Evolutionary conservation across 2,329 filamentous ascomycete species (phyloP), one percentile per base, ranked within the genome.

Genomic region (Neonectria coccinea): DNA sequence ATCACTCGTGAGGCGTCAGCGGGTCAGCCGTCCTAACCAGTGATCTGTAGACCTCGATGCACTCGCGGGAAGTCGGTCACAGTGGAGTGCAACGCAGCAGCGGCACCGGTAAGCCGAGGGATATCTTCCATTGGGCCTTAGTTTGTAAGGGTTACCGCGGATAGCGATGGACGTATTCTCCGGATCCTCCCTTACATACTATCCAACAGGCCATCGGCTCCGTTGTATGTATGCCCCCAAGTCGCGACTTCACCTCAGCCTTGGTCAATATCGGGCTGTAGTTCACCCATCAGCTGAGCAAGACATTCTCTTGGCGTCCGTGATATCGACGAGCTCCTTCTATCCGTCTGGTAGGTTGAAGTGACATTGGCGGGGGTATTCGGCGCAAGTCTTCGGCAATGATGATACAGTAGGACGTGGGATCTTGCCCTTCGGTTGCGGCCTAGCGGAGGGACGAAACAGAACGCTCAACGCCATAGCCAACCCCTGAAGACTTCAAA

Each of bases 131-230:
- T 62, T 65, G 36, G 41, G 44, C 12, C 41, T 42, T 25, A 12
- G 61, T 56, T 62, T 63, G 59, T 59, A 50, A 44, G 39, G 36
- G 47, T 59, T 59, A 36, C 63, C 63, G 63, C 63, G 42, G 44
- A 58, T 62, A 51, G 63, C 63, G 63, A 56, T 41, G 45, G 20
- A 47, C 33, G 18, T 36, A 44, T 33, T 50, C 14, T 20, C 31
- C 14, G n/a, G 29, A 16, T 47, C 16, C 29, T 54, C 51, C 54
- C 33, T 52, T 62, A 25, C 47, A 58, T 55, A 22, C 31, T 39
- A 44, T 42, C 52, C 39, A 22, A 39, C 33, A 14, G 47, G 56
- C n/a, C 18, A 31, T 45, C 41, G n/a, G 42, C 33, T 44, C 22
- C 44, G 54, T 48, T 39, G 44, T 47, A 12, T 55, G 54, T 25